These are phyloP conservation scores for Rhodosporidiobolus odoratus DNA, from an alignment of 768 basidiomycete species.

Conservation along the genomic window DNA sequence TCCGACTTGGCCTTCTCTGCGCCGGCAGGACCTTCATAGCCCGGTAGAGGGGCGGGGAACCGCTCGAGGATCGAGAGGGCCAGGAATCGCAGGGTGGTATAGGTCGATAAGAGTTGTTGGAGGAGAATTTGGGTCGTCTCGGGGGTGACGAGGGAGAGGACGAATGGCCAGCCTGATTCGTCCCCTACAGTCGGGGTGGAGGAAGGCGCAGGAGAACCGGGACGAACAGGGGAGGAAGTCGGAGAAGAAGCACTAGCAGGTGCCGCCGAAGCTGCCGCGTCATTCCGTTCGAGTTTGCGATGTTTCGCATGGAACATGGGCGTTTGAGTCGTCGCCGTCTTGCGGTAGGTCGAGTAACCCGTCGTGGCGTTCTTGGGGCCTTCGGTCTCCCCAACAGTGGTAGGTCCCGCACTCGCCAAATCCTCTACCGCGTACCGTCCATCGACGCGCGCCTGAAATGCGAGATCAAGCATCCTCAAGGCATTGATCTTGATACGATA, in stretches of 20 bases:
- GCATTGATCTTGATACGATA: constrained; percentile 36
- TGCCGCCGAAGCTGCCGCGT: background rate
- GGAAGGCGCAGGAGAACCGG: background rate
- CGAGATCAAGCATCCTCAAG: constrained; percentile 32
- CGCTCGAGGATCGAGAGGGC: constrained; percentile 33
- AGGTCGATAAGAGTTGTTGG: constrained; percentile 33
- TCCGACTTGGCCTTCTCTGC: constrained; percentile 26
- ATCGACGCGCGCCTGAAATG: constrained; percentile 32
- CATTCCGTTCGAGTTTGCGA: background rate
- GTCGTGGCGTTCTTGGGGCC: constrained; percentile 5
- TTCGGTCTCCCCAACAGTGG: background rate
- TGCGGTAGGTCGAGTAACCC: constrained; percentile 33
- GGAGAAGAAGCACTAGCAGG: background rate
- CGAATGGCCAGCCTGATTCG: constrained; percentile 24
- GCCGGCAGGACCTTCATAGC: constrained; percentile 23
- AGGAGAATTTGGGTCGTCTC: constrained; percentile 30
- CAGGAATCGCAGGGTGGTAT: constrained; percentile 28
- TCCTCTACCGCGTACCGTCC: constrained; percentile 14
- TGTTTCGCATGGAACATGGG: constrained; percentile 17
- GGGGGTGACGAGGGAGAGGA: constrained; percentile 22
- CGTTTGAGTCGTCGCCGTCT: constrained; percentile 21
- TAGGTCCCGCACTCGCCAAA: background rate
- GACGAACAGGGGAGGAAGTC: background rate
- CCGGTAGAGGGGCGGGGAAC: constrained; percentile 34
- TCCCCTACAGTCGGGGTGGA: background rate